Percentiles rank a stretch among this genome's conserved stretches.
These are phyloP conservation scores for Vanderwaltozyma verrucispora DNA, from an alignment of 805 yeast species.

Conservation along the genomic window DNA sequence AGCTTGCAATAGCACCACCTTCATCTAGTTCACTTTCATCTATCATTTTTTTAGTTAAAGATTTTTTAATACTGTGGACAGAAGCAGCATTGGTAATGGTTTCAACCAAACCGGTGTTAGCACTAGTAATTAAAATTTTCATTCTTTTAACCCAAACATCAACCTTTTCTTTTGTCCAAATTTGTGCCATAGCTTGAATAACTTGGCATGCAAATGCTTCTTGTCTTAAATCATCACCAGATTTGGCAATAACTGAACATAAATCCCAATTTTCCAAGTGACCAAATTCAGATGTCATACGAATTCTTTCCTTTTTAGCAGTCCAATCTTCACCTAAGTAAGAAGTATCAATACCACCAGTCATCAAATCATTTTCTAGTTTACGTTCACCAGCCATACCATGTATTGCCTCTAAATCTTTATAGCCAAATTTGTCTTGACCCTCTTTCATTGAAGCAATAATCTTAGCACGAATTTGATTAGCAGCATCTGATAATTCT, in stretches of 20 bases:
- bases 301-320: conserved; percentile 67
- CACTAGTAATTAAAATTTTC: conserved; percentile 86
- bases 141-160: conserved; percentile 87
- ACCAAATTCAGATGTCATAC: conserved; percentile 70
- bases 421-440: conserved; percentile 53
- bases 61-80: conserved; percentile 88
- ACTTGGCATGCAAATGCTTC: conserved; percentile 97
- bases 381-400: conserved; percentile 87
- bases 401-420: conserved; percentile 38
- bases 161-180: conserved; percentile 64
- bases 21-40: conserved; percentile 53
- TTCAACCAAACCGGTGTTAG: conserved; percentile 86
- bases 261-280: conserved; percentile 89
- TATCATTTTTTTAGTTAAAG: conserved; percentile 67
- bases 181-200: conserved; percentile 73
- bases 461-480: conserved; percentile 62
- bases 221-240: conserved; percentile 91
- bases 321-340: conserved; percentile 92
- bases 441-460: conserved; percentile 66
- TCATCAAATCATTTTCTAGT: conserved; percentile 81
- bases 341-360: conserved; percentile 56
- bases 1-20: conserved; percentile 54
- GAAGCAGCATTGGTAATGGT: conserved; percentile 93
- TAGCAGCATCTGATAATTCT: conserved; percentile 36
- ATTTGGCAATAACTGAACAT: conserved; percentile 90